Base-by-base conservation (phyloP, 257 asterid species). In the Handroanthus guayacan region DNA sequence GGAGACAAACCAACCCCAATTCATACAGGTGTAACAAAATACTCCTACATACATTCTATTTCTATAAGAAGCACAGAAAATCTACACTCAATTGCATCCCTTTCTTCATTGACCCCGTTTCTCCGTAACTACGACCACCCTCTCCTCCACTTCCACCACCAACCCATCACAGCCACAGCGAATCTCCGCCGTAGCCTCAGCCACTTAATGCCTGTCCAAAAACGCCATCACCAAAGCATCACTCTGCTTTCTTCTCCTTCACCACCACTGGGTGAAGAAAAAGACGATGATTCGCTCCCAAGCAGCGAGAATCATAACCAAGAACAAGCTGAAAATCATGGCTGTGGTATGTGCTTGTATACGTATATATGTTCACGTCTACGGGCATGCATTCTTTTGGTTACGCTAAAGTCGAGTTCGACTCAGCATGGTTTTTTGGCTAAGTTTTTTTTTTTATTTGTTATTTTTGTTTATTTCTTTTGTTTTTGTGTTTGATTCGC, bases 151-250 rank as follows among this genome's bases (percentile, higher is more conserved):
- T 82, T 36, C 65, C 82, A 67, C 83, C 85, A 65, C 63, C 84
- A 45, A 47, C 37, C 71, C 55, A 9, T 74, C 70, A 38, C 76
- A 75, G 45, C 67, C 86, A 43, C 85, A 81, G 76, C 67, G 78
- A 34, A 84, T 87, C 85, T 87, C 83, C 75, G 12, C 65, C 82
- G 11, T 75, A 75, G 56, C 82, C 78, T 84, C 82, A 75, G 45
- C 82, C 38, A 75, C 77, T 80, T 83, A 88, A 90, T 92, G 98
- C 97, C 97, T 63, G 86, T 91, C 0, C 92, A 86, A 47, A 93
- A 88, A 88, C 95, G 91, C 16, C 72, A 87, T 34, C 81, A 80
- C 78, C 89, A 86, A 41, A 74, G 83, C 71, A 7, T 84, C 39
- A 54, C 85, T 73, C 81, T 92, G n/a, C 89, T 95, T 37, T 80